phyloP scores from a whole-genome alignment of 2,329 filamentous ascomycete species.

The Pseudogymnoascus sp. region DNA sequence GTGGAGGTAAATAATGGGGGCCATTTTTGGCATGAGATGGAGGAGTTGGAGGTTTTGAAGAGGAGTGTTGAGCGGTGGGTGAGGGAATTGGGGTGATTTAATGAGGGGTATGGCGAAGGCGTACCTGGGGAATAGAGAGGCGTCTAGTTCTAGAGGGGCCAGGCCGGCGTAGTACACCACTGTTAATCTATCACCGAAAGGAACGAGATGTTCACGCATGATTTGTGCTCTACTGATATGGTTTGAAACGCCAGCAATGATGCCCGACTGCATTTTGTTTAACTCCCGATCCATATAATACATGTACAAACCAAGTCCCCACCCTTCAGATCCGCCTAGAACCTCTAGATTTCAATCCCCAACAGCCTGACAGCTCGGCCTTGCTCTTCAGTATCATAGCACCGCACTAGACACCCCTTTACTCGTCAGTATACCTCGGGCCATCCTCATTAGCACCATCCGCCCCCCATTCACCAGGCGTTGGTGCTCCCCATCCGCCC shows the following conservation, averaged over 20 bases:
- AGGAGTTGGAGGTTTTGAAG: neutral
- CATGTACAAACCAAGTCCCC: constrained; percentile 1
- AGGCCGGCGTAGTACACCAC: neutral
- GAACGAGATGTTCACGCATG: neutral
- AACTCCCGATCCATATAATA: constrained; percentile 4
- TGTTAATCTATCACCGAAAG: neutral
- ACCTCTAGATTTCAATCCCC: neutral
- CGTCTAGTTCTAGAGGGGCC: neutral
- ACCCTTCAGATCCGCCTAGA: neutral
- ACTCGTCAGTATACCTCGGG: constrained; percentile 32
- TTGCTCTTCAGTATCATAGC: neutral
- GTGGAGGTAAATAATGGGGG: constrained; percentile 41
- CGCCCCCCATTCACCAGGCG: constrained; percentile 44
- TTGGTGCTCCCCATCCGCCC: constrained; percentile 54
- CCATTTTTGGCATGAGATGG: constrained; percentile 42
- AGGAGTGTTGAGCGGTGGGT: neutral
- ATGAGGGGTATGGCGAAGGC: neutral
- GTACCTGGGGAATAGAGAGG: neutral
- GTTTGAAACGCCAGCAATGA: constrained; percentile 8
- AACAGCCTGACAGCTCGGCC: neutral
- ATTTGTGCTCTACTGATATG: neutral
- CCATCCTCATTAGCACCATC: constrained; percentile 32
- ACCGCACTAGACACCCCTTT: neutral
- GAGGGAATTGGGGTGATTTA: constrained; percentile 1
- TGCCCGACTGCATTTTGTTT: constrained; percentile 1